Conservation (phyloP, 1,284 basidiomycete genomes). For the Blastosporella zonata region DNA sequence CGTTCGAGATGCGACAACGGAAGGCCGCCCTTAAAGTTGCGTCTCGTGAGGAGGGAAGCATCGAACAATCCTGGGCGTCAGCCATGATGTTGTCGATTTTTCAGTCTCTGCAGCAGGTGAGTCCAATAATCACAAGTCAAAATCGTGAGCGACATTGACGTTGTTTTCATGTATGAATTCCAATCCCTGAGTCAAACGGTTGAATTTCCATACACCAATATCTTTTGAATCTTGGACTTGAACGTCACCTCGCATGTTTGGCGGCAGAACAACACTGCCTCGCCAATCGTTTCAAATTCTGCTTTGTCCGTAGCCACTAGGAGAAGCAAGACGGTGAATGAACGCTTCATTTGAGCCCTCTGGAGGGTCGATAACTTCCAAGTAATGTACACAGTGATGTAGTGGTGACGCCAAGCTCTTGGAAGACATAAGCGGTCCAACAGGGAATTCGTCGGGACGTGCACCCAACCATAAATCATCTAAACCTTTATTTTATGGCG, state of each 20-base stretch:
- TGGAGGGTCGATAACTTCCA: constrained; percentile 28
- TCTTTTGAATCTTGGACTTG: too few relatives aligned
- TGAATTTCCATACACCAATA: neutral
- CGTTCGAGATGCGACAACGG: constrained; percentile 20
- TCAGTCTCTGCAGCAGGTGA: constrained; percentile 33
- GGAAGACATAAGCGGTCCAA: constrained; percentile 16
- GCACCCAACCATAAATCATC: too few relatives aligned
- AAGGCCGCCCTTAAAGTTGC: constrained; percentile 19
- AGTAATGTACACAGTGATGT: constrained; percentile 35
- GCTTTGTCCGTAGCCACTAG: constrained; percentile 19
- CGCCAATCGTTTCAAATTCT: constrained; percentile 30
- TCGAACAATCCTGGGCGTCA: constrained; percentile 28
- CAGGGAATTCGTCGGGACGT: constrained; percentile 30
- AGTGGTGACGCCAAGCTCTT: constrained; percentile 21
- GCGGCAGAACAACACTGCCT: constrained; percentile 26
- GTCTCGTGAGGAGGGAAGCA: constrained; percentile 27
- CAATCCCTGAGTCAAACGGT: constrained; percentile 28
- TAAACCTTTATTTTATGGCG: too few relatives aligned
- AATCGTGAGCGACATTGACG: constrained; percentile 40
- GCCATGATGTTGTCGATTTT: constrained; percentile 37
- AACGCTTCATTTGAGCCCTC: constrained; percentile 13
- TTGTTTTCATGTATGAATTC: constrained; percentile 35
- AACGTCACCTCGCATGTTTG: constrained; percentile 30
- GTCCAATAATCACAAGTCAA: neutral
- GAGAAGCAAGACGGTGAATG: constrained; percentile 29